phyloP scores from a whole-genome alignment of 345 rosid genomes.

The Rhodomyrtus tomentosa region DNA sequence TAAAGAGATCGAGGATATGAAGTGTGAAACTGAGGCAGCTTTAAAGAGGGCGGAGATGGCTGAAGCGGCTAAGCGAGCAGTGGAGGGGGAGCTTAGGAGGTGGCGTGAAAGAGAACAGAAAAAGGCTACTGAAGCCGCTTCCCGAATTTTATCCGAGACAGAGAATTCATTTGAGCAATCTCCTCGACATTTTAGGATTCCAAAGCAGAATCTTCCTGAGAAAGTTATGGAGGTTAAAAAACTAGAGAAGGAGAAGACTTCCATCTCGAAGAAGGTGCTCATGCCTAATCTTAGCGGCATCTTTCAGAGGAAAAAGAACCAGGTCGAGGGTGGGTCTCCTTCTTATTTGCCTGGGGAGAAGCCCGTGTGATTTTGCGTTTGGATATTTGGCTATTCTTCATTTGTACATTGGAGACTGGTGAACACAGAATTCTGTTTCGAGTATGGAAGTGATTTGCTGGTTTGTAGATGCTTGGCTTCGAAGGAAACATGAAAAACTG shows the following conservation, averaged over 20 bases:
- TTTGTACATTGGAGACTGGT: neutral
- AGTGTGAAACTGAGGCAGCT: constrained; percentile 51
- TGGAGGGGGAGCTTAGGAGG: constrained; percentile 85
- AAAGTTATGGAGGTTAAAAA: constrained; percentile 20
- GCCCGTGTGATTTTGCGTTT: constrained; percentile 4
- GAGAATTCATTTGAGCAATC: constrained; percentile 51
- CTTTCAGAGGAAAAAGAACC: constrained; percentile 72
- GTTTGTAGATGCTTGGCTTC: neutral
- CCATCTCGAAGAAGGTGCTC: constrained; percentile 50
- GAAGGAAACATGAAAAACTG: neutral
- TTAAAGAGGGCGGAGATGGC: constrained; percentile 90
- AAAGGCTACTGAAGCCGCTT: constrained; percentile 73
- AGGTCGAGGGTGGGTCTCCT: constrained; percentile 74
- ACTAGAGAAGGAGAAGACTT: constrained; percentile 49
- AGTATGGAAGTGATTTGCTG: neutral
- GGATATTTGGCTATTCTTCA: neutral
- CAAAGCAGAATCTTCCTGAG: constrained; percentile 37
- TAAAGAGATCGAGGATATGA: constrained; percentile 74
- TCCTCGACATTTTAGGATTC: constrained; percentile 42
- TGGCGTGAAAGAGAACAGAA: constrained; percentile 89
- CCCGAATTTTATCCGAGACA: constrained; percentile 65
- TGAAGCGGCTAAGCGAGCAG: constrained; percentile 86
- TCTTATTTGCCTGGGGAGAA: constrained; percentile 70
- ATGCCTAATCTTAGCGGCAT: constrained; percentile 56
- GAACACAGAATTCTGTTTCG: neutral